Percentiles rank a stretch among this genome's conserved stretches.
Evolutionary conservation across 805 yeast species (phyloP).

Genomic region (Komagataella pastoris): DNA sequence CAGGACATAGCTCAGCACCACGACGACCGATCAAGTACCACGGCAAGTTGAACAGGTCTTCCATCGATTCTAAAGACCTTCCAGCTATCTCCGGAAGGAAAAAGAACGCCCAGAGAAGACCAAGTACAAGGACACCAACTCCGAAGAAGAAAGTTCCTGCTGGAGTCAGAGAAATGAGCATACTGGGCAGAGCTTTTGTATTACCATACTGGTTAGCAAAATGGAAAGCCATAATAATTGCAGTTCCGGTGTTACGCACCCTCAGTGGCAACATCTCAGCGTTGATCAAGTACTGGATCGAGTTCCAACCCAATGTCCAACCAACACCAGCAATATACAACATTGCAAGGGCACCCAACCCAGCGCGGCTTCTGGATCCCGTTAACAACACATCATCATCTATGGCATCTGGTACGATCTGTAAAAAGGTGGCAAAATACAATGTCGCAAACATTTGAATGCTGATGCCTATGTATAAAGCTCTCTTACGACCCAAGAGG

Average conservation of each 20-base stretch:
- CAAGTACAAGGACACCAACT: constrained; percentile 24
- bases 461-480: constrained; percentile 33
- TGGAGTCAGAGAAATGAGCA: constrained; percentile 30
- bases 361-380: constrained; percentile 20
- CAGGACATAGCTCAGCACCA: constrained; percentile 39
- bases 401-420: constrained; percentile 29
- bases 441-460: constrained; percentile 28
- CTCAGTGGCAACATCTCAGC: constrained; percentile 42
- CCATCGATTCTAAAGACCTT: constrained; percentile 38
- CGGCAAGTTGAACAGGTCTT: constrained; percentile 36
- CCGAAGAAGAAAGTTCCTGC: constrained; percentile 42
- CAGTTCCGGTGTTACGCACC: constrained; percentile 33
- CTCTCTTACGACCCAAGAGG: constrained; percentile 34
- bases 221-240: constrained; percentile 40
- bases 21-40: constrained; percentile 46
- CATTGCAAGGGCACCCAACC: constrained; percentile 36
- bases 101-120: constrained; percentile 34
- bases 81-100: constrained; percentile 37
- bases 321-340: constrained; percentile 37
- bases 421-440: constrained; percentile 32
- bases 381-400: constrained; percentile 16
- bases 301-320: constrained; percentile 49
- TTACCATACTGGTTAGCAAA: constrained; percentile 45
- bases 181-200: constrained; percentile 38
- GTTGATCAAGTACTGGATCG: constrained; percentile 39